Percentiles rank a stretch among this genome's conserved stretches.
These are phyloP conservation scores for Phyllosticta paracitricarpa DNA, from an alignment of 2,329 filamentous ascomycete genomes.

Conservation along the genomic window DNA sequence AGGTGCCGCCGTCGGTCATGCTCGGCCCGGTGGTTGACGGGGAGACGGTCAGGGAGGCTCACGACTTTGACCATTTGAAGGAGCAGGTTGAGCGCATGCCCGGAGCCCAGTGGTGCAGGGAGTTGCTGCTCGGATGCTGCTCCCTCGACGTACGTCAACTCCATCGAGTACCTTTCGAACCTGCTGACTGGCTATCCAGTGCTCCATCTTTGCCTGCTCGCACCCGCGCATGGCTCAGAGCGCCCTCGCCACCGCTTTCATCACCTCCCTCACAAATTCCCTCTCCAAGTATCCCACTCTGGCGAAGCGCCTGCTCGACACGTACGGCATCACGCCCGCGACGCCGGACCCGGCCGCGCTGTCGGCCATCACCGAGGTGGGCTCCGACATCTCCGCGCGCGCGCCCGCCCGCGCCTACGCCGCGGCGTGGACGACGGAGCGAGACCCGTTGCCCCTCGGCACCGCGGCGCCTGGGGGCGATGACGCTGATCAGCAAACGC, in stretches of 20 bases:
- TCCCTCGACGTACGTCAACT: constrained; percentile 32
- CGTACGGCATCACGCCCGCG: constrained; percentile 31
- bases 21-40: constrained; percentile 22
- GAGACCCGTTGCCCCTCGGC: background rate
- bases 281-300: constrained; percentile 17
- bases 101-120: constrained; percentile 36
- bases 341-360: constrained; percentile 34
- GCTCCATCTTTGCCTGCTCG: background rate
- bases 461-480: background rate
- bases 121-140: constrained; percentile 40
- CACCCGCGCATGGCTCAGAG: background rate
- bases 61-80: constrained; percentile 11
- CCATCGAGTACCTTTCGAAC: background rate
- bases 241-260: constrained; percentile 27
- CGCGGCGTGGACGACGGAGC: constrained; percentile 18
- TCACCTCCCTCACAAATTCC: constrained; percentile 22
- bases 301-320: constrained; percentile 21
- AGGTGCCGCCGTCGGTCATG: constrained; percentile 27
- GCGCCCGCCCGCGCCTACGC: constrained; percentile 35
- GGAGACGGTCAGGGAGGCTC: constrained; percentile 1
- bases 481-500: background rate
- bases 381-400: constrained; percentile 38
- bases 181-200: background rate
- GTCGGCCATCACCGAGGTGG: constrained; percentile 32
- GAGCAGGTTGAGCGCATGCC: constrained; percentile 17